phyloP scores from a whole-genome alignment of 2,329 filamentous ascomycete species.

The Beauveria bassiana region DNA sequence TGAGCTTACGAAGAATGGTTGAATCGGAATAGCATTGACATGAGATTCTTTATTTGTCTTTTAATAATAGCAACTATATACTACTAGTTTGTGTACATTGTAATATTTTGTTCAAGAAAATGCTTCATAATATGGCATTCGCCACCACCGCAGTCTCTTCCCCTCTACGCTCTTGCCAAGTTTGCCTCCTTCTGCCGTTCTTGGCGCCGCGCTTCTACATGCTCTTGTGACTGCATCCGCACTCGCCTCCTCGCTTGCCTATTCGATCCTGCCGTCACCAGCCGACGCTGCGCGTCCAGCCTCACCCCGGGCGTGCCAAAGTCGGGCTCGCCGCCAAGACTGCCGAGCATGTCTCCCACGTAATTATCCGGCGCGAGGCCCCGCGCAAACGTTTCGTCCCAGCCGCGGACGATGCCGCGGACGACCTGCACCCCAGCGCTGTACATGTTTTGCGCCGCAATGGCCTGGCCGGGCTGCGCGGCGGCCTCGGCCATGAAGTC shows the following conservation, averaged over 20 bases:
- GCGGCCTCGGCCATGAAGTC: constrained; percentile 48
- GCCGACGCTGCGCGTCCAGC: neutral
- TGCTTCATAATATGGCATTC: neutral
- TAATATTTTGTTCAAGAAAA: neutral
- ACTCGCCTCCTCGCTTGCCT: neutral
- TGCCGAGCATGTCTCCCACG: constrained; percentile 64
- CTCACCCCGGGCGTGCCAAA: constrained; percentile 39
- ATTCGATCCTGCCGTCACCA: neutral
- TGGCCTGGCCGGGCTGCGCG: constrained; percentile 54
- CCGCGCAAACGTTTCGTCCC: constrained; percentile 48
- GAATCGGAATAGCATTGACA: neutral
- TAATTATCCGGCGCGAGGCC: constrained; percentile 58
- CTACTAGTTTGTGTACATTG: neutral
- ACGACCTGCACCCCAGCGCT: constrained; percentile 58
- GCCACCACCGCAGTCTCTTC: neutral
- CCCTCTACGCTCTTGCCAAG: neutral
- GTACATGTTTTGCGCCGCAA: constrained; percentile 60
- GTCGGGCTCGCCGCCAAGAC: constrained; percentile 55
- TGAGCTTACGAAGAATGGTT: neutral
- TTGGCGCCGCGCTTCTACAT: neutral
- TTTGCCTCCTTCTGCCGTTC: neutral
- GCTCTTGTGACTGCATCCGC: neutral
- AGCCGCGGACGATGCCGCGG: constrained; percentile 52
- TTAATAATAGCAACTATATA: neutral
- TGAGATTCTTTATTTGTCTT: neutral